Evolutionary conservation across 345 rosid genomes (phyloP).

Genomic region (Pugionium cornutum): DNA sequence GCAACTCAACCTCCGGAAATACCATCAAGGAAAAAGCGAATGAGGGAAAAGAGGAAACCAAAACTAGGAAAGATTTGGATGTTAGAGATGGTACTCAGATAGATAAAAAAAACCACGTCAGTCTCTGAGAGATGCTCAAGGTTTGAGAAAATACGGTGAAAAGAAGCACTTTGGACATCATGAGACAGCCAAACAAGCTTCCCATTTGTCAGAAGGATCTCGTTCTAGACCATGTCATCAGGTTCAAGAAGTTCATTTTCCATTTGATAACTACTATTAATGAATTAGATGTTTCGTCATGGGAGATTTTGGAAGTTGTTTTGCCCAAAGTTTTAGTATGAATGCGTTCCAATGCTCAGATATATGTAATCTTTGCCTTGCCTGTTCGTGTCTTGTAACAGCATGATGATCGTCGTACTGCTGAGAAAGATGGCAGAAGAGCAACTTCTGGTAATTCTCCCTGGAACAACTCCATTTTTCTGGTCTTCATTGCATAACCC

Average conservation of each 20-base stretch:
- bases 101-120: constrained; percentile 49
- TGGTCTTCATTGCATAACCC: constrained; percentile 4
- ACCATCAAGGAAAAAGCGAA: no score
- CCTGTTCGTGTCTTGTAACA: constrained; percentile 84
- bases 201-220: constrained; percentile 50
- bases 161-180: constrained; percentile 47
- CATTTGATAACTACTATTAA: neutral
- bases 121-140: constrained; percentile 54
- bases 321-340: neutral
- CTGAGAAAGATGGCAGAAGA: constrained; percentile 67
- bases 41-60: no score
- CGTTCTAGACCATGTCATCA: constrained; percentile 66
- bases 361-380: constrained; percentile 67
- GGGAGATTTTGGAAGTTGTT: neutral
- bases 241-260: constrained; percentile 45
- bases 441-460: constrained; percentile 54
- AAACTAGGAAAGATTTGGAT: constrained; percentile 43
- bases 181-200: constrained; percentile 43
- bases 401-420: constrained; percentile 77
- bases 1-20: no score
- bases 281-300: constrained; percentile 7
- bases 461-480: neutral
- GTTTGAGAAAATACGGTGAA: constrained; percentile 46
- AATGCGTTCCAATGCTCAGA: constrained; percentile 52
- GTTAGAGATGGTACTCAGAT: constrained; percentile 41